Evolutionary conservation across 2,329 filamentous ascomycete genomes (phyloP).

Genomic region (Albifimbria verrucaria): DNA sequence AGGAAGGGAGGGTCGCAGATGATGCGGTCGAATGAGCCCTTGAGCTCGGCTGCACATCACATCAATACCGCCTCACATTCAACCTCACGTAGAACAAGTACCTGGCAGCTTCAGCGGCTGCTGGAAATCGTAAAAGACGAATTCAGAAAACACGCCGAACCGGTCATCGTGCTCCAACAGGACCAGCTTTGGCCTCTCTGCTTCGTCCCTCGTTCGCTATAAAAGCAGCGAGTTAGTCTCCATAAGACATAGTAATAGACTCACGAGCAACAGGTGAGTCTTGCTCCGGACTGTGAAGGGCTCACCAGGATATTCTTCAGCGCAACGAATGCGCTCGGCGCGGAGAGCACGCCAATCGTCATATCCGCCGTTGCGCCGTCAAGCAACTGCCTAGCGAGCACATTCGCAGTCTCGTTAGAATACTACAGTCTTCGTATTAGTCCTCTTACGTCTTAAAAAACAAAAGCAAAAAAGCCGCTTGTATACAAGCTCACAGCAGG

Average conservation of each 20-base stretch:
- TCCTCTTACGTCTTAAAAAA: too few relatives aligned
- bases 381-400: slow-evolving; percentile 63
- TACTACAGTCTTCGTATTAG: slow-evolving; percentile 46
- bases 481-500: slow-evolving; percentile 16
- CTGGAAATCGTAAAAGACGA: slow-evolving; percentile 71
- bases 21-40: slow-evolving; percentile 63
- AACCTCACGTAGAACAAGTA: slow-evolving; percentile 29
- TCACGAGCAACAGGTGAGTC: background rate
- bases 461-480: slow-evolving; percentile 10
- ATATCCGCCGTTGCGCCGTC: slow-evolving; percentile 54
- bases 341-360: slow-evolving; percentile 66
- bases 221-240: slow-evolving; percentile 7
- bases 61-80: background rate
- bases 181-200: slow-evolving; percentile 51
- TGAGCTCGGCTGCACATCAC: slow-evolving; percentile 47
- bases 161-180: slow-evolving; percentile 73
- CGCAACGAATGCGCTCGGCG: slow-evolving; percentile 74
- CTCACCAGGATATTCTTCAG: slow-evolving; percentile 66
- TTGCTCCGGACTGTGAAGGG: too few relatives aligned
- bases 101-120: slow-evolving; percentile 63
- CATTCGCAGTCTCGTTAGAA: slow-evolving; percentile 65
- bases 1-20: slow-evolving; percentile 79
- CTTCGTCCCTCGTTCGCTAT: slow-evolving; percentile 13
- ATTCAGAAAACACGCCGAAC: slow-evolving; percentile 72
- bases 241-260: background rate